phyloP scores from a whole-genome alignment of 1,284 basidiomycete species.

The Ceratobasidium sp. region DNA sequence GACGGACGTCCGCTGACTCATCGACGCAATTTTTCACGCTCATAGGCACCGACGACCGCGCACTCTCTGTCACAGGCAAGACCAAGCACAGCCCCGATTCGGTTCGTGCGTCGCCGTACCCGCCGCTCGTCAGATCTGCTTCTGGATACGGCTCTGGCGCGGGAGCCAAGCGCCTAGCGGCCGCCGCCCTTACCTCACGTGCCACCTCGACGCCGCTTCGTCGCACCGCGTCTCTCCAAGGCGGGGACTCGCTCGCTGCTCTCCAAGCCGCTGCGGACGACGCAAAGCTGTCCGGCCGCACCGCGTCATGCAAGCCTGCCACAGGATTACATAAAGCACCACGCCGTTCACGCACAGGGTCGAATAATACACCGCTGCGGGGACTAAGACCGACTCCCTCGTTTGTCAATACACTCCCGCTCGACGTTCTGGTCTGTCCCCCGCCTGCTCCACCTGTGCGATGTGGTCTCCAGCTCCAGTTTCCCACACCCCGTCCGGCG shows the following conservation, averaged over 20 bases:
- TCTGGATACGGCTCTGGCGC: conserved; percentile 11
- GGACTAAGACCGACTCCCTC: conserved; percentile 28
- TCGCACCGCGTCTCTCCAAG: conserved; percentile 29
- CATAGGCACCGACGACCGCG: conserved; percentile 10
- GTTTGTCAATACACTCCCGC: conserved; percentile 5
- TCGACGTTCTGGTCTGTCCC: conserved; percentile 31
- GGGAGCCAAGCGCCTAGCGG: conserved; percentile 14
- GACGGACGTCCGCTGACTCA: conserved; percentile 20
- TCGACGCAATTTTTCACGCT: conserved; percentile 3
- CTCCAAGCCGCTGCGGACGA: conserved; percentile 14
- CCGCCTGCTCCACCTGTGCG: conserved; percentile 8
- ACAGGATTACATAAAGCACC: neutral
- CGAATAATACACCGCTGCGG: neutral
- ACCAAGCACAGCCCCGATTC: conserved; percentile 13
- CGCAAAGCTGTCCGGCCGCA: neutral
- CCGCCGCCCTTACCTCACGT: neutral
- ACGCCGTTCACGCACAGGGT: conserved; percentile 21
- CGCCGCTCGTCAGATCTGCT: conserved; percentile 8
- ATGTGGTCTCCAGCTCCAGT: neutral
- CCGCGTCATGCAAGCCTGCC: neutral
- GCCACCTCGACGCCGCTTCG: neutral
- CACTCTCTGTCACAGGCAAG: conserved; percentile 1
- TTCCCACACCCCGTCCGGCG: conserved; percentile 4
- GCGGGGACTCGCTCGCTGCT: conserved; percentile 18
- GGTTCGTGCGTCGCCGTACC: conserved; percentile 29